Evolutionary conservation across 768 basidiomycete species (phyloP), one percentile per base, ranked within the genome.

Genomic region (Boletus speciosus): DNA sequence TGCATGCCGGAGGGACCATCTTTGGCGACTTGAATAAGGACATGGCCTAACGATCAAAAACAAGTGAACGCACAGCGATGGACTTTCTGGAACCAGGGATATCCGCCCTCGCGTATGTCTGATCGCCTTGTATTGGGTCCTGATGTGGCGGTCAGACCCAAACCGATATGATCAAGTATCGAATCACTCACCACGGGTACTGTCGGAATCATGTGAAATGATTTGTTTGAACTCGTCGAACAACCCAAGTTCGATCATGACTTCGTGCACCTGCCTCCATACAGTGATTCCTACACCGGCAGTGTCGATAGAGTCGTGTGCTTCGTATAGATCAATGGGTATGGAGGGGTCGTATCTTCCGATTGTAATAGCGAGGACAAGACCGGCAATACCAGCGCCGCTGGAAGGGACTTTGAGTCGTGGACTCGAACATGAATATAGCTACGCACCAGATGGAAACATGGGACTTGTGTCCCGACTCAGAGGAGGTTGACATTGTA

Each of bases 321-420:
- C 71, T 65, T 82, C 81, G 58, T 80, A 81, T 2, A 81, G 50
- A 52, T 76, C 67, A 7, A 77, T 69, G 47, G 71, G 64, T 10
- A 77, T 58, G 4, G 57, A 59, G 14, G 54, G 51, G 59, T 73
- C 59, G 40, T 69, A 69, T 42, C 62, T 62, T 27, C 64, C 70
- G 25, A 77, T 66, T 5, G 71, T 65, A n/a, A 67, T 66, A 0
- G 78, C 74, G 16, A 81, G 71, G 0, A 73, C 67, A 9, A 80
- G 66, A 11, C 78, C 78, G 19, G 71, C 75, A 39, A 78, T 74
- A 1, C 76, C 77, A 15, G 69, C 76, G 32, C 69, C 74, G 55
- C 68, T 76, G 54, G 1, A 12, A 4, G 19, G 29, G 8, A 29
- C 29, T 9, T 29, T 29, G 12, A 23, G 7, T 16, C 15, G 31